A percentile compares a stretch with the other conserved stretches of the same genome.
These are phyloP conservation scores for Carex sylvatica DNA, from an alignment of 202 grass and related monocot genomes.

Conservation along the genomic window DNA sequence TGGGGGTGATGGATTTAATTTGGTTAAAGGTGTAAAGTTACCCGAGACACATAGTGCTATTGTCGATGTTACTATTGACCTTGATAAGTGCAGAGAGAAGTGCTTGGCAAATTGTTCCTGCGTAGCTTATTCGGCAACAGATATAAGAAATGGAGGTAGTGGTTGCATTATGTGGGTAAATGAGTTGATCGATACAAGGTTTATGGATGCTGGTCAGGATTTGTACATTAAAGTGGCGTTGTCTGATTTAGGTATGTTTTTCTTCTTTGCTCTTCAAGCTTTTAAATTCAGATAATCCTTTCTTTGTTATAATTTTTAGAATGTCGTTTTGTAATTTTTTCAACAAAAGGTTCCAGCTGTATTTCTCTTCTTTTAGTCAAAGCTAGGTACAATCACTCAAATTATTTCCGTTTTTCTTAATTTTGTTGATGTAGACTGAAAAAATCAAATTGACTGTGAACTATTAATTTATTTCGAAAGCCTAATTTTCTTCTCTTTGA, in stretches of 20 bases:
- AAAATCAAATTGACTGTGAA: background rate
- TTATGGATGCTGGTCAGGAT: conserved; percentile 54
- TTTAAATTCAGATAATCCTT: background rate
- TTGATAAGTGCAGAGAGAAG: conserved; percentile 16
- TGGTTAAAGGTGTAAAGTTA: conserved; percentile 26
- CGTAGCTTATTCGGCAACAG: conserved; percentile 11
- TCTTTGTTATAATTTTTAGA: background rate
- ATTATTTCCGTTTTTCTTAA: background rate
- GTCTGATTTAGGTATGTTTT: conserved; percentile 52
- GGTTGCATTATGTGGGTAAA: conserved; percentile 28
- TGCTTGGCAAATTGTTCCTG: conserved; percentile 36
- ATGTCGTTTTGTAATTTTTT: background rate
- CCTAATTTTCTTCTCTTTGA: background rate
- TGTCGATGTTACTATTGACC: conserved; percentile 15
- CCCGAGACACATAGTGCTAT: conserved; percentile 25
- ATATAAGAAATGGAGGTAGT: conserved; percentile 27
- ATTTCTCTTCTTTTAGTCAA: background rate
- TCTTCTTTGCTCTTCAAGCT: background rate
- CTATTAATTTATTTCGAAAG: background rate
- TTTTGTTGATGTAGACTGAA: background rate
- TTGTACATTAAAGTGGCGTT: conserved; percentile 42
- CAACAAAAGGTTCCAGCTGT: background rate
- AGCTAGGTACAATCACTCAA: background rate
- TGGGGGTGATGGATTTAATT: conserved; percentile 10
- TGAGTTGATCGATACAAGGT: conserved; percentile 30